Percentiles rank a stretch among this genome's conserved stretches.
Evolutionary conservation across 176 grass and related monocot species (phyloP).

Genomic region (Oryza meridionalis): DNA sequence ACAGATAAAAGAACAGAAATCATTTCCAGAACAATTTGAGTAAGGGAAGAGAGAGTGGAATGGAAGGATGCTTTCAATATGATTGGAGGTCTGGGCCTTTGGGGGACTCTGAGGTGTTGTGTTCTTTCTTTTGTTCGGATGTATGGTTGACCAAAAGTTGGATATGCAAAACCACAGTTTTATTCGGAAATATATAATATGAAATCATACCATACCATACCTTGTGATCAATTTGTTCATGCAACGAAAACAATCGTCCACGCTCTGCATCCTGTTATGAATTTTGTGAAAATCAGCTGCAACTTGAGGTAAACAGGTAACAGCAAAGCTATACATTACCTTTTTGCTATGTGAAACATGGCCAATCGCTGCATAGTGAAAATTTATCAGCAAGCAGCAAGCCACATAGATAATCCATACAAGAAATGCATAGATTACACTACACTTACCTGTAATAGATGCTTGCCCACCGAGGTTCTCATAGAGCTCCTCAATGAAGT

Average conservation of each 20-base stretch:
- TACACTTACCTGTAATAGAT: constrained; percentile 67
- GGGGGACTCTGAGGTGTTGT: neutral
- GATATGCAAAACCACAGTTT: neutral
- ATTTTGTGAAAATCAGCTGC: neutral
- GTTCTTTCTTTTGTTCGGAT: neutral
- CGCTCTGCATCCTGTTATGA: constrained; percentile 53
- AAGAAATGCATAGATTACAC: neutral
- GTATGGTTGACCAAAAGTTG: too few species aligned
- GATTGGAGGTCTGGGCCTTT: neutral
- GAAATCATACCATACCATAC: constrained; percentile 37
- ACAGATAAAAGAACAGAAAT: neutral
- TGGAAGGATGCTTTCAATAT: neutral
- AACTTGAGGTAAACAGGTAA: constrained; percentile 7
- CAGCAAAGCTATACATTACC: constrained; percentile 48
- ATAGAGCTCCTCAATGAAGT: constrained; percentile 72
- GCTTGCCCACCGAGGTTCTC: constrained; percentile 69
- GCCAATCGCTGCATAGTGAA: constrained; percentile 60
- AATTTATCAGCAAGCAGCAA: constrained; percentile 43
- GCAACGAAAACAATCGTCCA: constrained; percentile 75
- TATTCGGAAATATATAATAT: neutral
- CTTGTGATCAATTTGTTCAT: constrained; percentile 92
- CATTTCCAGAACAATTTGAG: neutral
- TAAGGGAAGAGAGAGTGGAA: neutral
- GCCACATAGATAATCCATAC: neutral
- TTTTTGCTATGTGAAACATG: constrained; percentile 73